Evolutionary conservation across 2,329 filamentous ascomycete genomes (phyloP).

Genomic region (Salinomyces thailandicus): DNA sequence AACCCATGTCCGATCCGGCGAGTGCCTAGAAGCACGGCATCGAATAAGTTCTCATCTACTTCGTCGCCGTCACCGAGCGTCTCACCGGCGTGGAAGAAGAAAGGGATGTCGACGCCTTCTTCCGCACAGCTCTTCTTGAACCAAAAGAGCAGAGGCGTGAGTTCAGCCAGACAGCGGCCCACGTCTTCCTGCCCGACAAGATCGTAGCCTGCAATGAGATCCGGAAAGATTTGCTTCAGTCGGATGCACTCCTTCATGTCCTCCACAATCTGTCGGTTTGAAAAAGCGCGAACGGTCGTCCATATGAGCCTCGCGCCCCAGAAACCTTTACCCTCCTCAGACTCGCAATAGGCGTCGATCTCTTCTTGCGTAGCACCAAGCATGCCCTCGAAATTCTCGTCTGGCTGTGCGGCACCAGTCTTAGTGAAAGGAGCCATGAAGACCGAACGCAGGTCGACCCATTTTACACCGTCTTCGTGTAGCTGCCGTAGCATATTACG

Average conservation of each 20-base stretch:
- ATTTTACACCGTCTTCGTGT: conserved; percentile 71
- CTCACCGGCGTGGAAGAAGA: conserved; percentile 94
- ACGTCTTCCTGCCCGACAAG: conserved; percentile 79
- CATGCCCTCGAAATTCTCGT: conserved; percentile 58
- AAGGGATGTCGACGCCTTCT: conserved; percentile 71
- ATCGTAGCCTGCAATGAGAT: conserved; percentile 78
- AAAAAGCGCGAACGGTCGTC: conserved; percentile 58
- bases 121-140: conserved; percentile 76
- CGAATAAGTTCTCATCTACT: conserved; percentile 77
- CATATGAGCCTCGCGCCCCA: conserved; percentile 81
- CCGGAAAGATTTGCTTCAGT: conserved; percentile 67
- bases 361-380: conserved; percentile 68
- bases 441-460: conserved; percentile 69
- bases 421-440: conserved; percentile 63
- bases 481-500: conserved; percentile 60
- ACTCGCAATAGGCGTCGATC: conserved; percentile 61
- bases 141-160: conserved; percentile 83
- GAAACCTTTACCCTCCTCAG: conserved; percentile 61
- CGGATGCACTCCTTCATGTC: conserved; percentile 78
- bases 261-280: conserved; percentile 57
- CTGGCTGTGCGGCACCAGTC: conserved; percentile 53
- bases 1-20: conserved; percentile 84
- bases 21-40: conserved; percentile 77
- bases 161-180: conserved; percentile 62
- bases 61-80: conserved; percentile 67